phyloP scores from a whole-genome alignment of 768 basidiomycete genomes.

The Termitomyces sp. region DNA sequence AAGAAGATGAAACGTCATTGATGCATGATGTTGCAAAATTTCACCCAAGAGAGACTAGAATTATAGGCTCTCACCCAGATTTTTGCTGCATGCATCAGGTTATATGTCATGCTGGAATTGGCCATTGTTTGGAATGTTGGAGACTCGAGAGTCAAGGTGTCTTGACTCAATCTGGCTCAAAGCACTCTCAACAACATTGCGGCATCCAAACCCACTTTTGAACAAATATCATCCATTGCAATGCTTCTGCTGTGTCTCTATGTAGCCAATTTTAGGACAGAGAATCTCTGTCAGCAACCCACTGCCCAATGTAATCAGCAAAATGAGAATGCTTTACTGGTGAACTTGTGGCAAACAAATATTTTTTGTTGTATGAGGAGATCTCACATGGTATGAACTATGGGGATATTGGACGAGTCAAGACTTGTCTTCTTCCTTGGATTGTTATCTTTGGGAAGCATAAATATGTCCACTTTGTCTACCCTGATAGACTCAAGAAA shows the following conservation, averaged over 20 bases:
- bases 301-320: too few relatives aligned
- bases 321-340: constrained; percentile 17
- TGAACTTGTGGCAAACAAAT: too few relatives aligned
- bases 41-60: constrained; percentile 22
- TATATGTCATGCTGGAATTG: constrained; percentile 22
- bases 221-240: background rate
- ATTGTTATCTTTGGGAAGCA: constrained; percentile 30
- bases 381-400: constrained; percentile 27
- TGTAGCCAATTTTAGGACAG: too few relatives aligned
- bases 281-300: too few relatives aligned
- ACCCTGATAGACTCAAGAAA: constrained; percentile 13
- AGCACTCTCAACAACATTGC: background rate
- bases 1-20: constrained; percentile 13
- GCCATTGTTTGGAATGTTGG: constrained; percentile 23
- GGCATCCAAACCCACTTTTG: background rate
- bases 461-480: constrained; percentile 29
- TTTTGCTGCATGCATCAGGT: too few relatives aligned
- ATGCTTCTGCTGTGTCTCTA: background rate
- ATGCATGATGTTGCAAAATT: constrained; percentile 18
- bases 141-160: constrained; percentile 16
- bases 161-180: background rate
- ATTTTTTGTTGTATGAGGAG: constrained; percentile 35
- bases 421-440: constrained; percentile 22
- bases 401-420: constrained; percentile 26
- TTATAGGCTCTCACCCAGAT: constrained; percentile 23